Base-by-base conservation (phyloP, 345 rosid genomes). In the Hibiscus trionum region DNA sequence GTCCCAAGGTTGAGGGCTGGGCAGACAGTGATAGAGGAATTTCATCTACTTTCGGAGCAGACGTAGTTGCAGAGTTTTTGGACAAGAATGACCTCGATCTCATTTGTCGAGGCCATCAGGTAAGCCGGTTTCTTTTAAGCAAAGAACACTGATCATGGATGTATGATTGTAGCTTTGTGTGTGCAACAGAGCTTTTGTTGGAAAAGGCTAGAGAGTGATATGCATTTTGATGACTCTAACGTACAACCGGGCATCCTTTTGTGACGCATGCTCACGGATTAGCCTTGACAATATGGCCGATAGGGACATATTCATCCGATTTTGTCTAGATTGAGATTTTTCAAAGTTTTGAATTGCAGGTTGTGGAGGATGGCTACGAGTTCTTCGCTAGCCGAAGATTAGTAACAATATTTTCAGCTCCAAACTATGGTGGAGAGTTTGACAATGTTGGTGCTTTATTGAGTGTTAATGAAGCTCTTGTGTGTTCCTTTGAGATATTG, bases 81-180 rank as follows among this genome's bases (percentile, higher is more conserved):
- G 87, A 93, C 26, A 96, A 91, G 83, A 89, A 88, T 75, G 90
- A 96, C 73, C 93, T 96, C 24, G 99, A 96, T 73, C 96, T 96
- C 80, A 88, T 96, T 74, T 96, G 99, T 77, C 80, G 98, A 68
- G 99, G 99, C 29, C 99, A 96, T 84, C 99, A 96, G 96, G 99
- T 91, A 79, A 57, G 73, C 67, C 64, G 17, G 37, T 53, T 73
- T 21, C 72, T 73, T 71, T 74, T 21, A 10, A 63, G 29, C 58
- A 29, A n/a, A 49, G 15, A 68, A 44, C 19, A 2, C 1, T 66
- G 11, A 44, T 24, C 21, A 57, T 24, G 61, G 17, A 57, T 55
- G 26, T 16, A 55, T 57, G 31, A 8, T 65, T 21, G 19, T 66
- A 46, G 31, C 4, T 57, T 57, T 19, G 60, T 56, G 12, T 19